Conservation (phyloP, 2,329 filamentous ascomycete genomes). For the Fusarium torreyae region DNA sequence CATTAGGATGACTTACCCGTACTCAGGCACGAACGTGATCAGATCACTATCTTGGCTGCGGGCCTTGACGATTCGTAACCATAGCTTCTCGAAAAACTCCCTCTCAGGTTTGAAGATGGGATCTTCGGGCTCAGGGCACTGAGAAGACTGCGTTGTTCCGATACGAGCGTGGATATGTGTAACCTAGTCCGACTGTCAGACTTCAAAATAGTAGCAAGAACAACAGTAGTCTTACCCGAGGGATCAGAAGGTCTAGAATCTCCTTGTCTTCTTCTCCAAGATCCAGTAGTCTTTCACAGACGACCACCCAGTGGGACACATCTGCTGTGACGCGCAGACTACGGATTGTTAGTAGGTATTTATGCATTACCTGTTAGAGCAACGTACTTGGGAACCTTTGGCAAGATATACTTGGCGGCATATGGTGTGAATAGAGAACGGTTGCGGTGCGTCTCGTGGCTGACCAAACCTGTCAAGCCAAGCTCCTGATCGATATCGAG, state of each 20-base stretch:
- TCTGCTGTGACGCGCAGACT: neutral
- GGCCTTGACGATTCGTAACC: neutral
- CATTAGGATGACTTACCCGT: conserved; percentile 1
- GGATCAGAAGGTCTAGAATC: neutral
- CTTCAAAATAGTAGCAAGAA: no score
- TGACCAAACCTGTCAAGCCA: neutral
- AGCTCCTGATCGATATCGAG: neutral
- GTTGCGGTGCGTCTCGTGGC: conserved; percentile 1
- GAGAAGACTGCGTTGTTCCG: neutral
- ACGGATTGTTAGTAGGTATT: neutral
- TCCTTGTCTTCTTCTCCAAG: neutral
- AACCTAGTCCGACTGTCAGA: neutral
- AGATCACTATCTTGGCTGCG: neutral
- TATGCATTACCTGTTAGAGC: fast-evolving
- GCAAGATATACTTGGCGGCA: conserved; percentile 1
- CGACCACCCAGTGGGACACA: conserved; percentile 2
- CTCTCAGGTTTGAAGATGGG: neutral
- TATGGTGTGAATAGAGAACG: neutral
- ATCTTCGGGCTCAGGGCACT: neutral
- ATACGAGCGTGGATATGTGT: conserved; percentile 1
- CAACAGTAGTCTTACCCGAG: neutral
- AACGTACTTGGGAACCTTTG: neutral
- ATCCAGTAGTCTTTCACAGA: neutral
- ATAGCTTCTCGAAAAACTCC: conserved; percentile 1
- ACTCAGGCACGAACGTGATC: neutral